Evolutionary conservation across 2,329 filamentous ascomycete genomes (phyloP).

Genomic region (Sporothrix luriei): DNA sequence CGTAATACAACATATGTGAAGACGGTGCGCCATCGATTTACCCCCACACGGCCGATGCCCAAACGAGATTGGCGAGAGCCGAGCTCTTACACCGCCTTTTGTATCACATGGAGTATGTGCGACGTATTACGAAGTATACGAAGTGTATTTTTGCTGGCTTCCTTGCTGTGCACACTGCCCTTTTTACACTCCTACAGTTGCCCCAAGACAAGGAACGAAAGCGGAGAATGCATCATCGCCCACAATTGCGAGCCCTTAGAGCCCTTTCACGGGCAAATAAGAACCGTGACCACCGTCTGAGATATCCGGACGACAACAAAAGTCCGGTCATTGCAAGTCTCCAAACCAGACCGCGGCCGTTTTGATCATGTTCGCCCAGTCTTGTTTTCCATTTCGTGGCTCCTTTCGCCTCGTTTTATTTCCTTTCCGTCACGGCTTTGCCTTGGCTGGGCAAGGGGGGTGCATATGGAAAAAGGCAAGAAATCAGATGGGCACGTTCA

Average conservation of each 20-base stretch:
- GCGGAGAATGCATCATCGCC: not conserved
- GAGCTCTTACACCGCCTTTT: not conserved
- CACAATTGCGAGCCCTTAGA: too few species aligned
- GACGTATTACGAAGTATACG: not conserved
- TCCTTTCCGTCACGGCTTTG: not conserved
- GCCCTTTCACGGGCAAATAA: not conserved
- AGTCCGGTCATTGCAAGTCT: not conserved
- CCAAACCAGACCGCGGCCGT: not conserved
- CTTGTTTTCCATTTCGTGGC: too few species aligned
- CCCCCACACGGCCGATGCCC: not conserved
- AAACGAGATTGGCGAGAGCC: not conserved
- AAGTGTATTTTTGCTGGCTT: not conserved
- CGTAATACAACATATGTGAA: too few species aligned
- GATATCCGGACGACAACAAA: not conserved
- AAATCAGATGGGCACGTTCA: too few species aligned
- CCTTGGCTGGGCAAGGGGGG: not conserved
- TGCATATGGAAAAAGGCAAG: not conserved
- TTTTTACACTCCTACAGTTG: slow-evolving; percentile 6
- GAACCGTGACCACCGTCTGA: not conserved
- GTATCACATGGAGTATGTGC: too few species aligned
- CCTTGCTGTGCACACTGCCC: not conserved
- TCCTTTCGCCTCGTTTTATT: not conserved
- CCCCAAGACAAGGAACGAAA: not conserved
- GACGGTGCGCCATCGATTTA: not conserved
- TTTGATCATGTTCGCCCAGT: too few species aligned